These are phyloP conservation scores for Acidomyces sp. DNA, from an alignment of 495 filamentous ascomycete genomes.

Conservation along the genomic window DNA sequence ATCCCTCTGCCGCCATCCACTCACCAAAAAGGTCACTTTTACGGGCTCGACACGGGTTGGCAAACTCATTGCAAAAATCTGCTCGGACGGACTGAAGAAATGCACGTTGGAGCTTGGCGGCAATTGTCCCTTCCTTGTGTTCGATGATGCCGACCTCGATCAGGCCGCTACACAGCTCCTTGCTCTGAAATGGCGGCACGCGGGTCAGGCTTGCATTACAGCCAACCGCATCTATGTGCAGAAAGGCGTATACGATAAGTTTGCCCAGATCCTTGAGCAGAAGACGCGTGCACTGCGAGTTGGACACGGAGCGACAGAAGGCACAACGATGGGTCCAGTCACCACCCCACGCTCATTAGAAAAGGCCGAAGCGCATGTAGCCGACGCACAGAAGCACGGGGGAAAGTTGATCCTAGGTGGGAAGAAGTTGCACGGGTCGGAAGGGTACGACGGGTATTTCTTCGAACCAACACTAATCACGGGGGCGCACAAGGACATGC, in stretches of 20 bases:
- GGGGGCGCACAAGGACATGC: constrained; percentile 48
- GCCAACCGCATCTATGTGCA: constrained; percentile 33
- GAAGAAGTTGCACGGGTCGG: constrained; percentile 17
- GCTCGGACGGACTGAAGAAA: constrained; percentile 32
- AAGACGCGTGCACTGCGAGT: constrained; percentile 44
- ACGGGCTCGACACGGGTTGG: constrained; percentile 31
- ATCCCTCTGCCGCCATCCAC: constrained; percentile 27
- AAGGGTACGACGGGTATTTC: constrained; percentile 44
- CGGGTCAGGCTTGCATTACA: constrained; percentile 33
- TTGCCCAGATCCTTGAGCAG: constrained; percentile 38
- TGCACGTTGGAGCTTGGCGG: constrained; percentile 32
- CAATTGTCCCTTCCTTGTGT: constrained; percentile 33
- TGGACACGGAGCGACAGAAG: constrained; percentile 46
- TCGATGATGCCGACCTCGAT: constrained; percentile 32
- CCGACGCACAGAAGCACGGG: constrained; percentile 48
- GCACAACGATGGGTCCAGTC: constrained; percentile 54
- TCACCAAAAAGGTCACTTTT: constrained; percentile 33
- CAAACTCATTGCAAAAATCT: constrained; percentile 30
- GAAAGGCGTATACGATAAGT: constrained; percentile 29
- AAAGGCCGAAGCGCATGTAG: constrained; percentile 48
- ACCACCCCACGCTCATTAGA: constrained; percentile 51
- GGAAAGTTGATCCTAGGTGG: constrained; percentile 48
- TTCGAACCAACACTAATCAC: constrained; percentile 59
- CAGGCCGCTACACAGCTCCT: constrained; percentile 23
- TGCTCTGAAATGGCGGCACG: constrained; percentile 32